These are phyloP conservation scores for Rhizophagus clarus DNA, from an alignment of 192 early-diverging fungal genomes.

Conservation along the genomic window DNA sequence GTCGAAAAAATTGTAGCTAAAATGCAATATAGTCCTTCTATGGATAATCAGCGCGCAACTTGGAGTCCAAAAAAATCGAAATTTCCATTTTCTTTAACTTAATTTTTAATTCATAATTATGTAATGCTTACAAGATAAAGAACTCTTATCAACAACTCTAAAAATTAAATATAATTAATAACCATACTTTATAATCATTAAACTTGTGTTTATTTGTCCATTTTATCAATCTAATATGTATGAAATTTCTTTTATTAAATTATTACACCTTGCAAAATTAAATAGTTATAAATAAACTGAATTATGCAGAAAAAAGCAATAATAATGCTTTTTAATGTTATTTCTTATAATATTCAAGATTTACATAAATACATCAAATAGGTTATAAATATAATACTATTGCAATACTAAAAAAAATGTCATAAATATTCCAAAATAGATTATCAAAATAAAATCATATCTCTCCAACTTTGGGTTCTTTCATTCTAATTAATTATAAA, in stretches of 20 bases:
- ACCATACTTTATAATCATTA: background rate
- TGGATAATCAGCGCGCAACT: constrained; percentile 29
- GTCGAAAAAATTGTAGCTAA: constrained; percentile 14
- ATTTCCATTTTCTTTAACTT: background rate
- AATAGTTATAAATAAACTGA: background rate
- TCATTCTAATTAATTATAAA: background rate
- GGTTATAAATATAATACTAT: background rate
- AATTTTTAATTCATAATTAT: background rate
- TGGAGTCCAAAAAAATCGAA: constrained; percentile 12
- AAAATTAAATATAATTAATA: background rate
- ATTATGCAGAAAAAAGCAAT: background rate
- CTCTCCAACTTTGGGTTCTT: background rate
- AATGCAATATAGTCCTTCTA: constrained; percentile 10
- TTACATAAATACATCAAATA: background rate
- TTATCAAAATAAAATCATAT: background rate
- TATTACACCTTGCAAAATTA: background rate
- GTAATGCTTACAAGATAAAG: background rate
- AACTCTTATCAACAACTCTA: background rate
- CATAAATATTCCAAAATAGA: background rate
- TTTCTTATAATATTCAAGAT: background rate
- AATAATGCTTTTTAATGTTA: background rate
- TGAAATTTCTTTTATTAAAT: background rate
- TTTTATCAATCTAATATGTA: no score
- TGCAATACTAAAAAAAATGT: background rate
- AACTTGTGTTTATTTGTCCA: no score